A percentile compares a stretch with the other conserved stretches of the same genome.
Conservation (phyloP, 345 rosid species). For the Litchi chinensis region DNA sequence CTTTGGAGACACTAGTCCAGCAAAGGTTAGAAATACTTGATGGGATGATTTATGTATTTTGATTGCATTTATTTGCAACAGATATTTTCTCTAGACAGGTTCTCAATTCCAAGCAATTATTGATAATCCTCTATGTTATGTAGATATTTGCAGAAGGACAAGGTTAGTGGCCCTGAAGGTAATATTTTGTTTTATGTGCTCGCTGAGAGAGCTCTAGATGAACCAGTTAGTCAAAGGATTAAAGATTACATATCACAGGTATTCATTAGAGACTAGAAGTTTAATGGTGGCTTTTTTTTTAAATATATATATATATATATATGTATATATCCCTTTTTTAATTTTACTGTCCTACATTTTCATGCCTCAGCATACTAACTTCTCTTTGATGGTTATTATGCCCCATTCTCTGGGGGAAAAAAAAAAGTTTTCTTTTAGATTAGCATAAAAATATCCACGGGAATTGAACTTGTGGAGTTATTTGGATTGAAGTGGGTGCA, state of each 20-base stretch:
- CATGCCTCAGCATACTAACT: neutral
- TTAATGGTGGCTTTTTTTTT: neutral
- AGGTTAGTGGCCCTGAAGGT: slow-evolving; percentile 86
- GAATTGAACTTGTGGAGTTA: neutral
- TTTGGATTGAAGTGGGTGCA: neutral
- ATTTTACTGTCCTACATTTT: neutral
- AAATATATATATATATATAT: too few species aligned
- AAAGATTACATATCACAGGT: slow-evolving; percentile 86
- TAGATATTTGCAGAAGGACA: slow-evolving; percentile 88
- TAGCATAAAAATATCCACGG: neutral
- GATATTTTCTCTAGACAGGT: slow-evolving; percentile 6
- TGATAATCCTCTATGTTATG: neutral
- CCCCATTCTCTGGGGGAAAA: neutral
- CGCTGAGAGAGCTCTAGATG: slow-evolving; percentile 93
- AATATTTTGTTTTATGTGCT: slow-evolving; percentile 67
- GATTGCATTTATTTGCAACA: neutral
- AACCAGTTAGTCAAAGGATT: slow-evolving; percentile 53
- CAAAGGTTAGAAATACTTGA: slow-evolving; percentile 58
- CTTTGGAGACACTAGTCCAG: slow-evolving; percentile 74
- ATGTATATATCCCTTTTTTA: neutral
- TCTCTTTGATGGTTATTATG: neutral
- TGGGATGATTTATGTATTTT: slow-evolving; percentile 8
- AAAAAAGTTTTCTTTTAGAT: neutral
- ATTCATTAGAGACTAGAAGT: slow-evolving; percentile 9
- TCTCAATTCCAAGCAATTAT: slow-evolving; percentile 1